Evolutionary conservation across 2,329 filamentous ascomycete species (phyloP).

Genomic region (Immersiporthe knoxdaviesiana): DNA sequence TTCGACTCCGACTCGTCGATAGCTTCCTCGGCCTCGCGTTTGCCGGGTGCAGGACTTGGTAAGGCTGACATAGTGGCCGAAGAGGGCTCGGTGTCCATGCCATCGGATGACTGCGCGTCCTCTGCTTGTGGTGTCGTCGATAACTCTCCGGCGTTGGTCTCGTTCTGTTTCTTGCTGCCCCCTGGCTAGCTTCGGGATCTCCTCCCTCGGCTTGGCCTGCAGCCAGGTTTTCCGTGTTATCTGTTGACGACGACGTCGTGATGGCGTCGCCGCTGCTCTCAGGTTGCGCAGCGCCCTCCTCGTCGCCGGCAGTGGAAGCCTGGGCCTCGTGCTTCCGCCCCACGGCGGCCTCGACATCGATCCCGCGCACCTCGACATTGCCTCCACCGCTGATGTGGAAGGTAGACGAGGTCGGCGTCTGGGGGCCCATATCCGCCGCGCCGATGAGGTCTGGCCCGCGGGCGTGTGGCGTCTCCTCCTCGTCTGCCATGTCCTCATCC

Average conservation of each 20-base stretch:
- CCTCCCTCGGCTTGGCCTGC: constrained; percentile 8
- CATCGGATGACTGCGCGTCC: not conserved
- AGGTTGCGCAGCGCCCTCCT: constrained; percentile 23
- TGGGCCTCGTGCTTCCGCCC: constrained; percentile 51
- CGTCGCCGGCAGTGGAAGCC: constrained; percentile 27
- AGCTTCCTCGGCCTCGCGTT: constrained; percentile 59
- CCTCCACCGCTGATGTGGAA: constrained; percentile 43
- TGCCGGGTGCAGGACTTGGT: constrained; percentile 38
- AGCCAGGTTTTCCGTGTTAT: not conserved
- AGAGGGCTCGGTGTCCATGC: not conserved
- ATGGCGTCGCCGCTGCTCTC: constrained; percentile 32
- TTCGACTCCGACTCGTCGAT: constrained; percentile 46
- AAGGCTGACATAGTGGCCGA: constrained; percentile 22
- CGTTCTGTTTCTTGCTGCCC: constrained; percentile 22
- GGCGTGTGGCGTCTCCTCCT: constrained; percentile 75
- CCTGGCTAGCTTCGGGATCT: not conserved
- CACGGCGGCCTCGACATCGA: constrained; percentile 65
- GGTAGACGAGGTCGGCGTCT: constrained; percentile 49
- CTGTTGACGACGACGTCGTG: constrained; percentile 20
- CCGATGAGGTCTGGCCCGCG: constrained; percentile 85
- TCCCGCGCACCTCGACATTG: constrained; percentile 55
- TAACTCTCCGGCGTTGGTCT: constrained; percentile 36
- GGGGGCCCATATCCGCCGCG: constrained; percentile 83
- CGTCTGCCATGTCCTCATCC: constrained; percentile 49
- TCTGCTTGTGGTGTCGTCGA: constrained; percentile 38